Base-by-base conservation (phyloP, 163 green algal genomes). In the Chlamydomonas reinhardtii region DNA sequence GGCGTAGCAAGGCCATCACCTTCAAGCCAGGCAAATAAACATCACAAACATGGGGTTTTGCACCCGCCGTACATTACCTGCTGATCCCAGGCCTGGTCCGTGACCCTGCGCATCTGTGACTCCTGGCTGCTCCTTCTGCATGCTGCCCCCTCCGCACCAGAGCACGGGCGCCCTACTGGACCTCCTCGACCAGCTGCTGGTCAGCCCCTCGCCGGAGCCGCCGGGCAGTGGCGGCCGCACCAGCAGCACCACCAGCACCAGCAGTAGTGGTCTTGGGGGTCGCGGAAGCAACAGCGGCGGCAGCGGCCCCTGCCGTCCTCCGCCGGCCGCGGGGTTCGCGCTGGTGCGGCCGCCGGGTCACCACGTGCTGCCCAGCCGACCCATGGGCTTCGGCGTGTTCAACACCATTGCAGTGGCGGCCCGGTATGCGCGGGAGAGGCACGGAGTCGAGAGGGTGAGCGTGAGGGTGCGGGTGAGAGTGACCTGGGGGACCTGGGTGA, bases 361-460 rank as follows among this genome's bases (percentile, higher is more conserved):
- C 88, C 96, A 99, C 83, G 96, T 96, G 27, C 87, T 95, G 12
- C 78, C 92, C 0, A 17, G 27, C 0, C 91, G 92, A 1, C 92
- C 94, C 4, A 97, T 98, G 93, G 95, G 95, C 27, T 97, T 98
- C 84, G 96, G 95, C 61, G 89, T 97, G 31, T 91, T 95, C 88
- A 97, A 97, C 88, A 94, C 93, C 31, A 90, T 94, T 11, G 91
- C 94, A 0, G 64, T 97, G 29, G 93, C 95, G 27, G 94, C 94
- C 88, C n/a, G 74, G 32, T 82, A 91, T 37, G 90, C 89, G 3
- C 84, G 91, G 69, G n/a, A 83, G 76, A 68, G 85, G 48, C 85
- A 92, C 74, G 86, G 86, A 12, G 69, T 93, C 11, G 65, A 90
- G 27, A 78, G 88, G 43, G 91, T 98, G 48, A 56, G 90, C 87